Base-by-base conservation (phyloP, 2,329 filamentous ascomycete species). In the Aureobasidium namibiae region DNA sequence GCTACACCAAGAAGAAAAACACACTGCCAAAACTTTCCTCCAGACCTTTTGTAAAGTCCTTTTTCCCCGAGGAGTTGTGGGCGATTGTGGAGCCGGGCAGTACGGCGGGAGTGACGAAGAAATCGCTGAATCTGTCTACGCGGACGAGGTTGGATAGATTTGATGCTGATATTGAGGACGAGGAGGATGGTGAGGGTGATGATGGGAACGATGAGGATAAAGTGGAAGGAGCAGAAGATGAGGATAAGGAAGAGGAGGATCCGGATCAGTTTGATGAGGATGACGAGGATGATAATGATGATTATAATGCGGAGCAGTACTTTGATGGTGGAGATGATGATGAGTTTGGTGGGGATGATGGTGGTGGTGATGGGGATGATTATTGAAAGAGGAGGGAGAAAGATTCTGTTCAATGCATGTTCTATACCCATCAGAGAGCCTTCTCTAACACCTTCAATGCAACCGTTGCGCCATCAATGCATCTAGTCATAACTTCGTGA, bases 241-340 rank as follows among this genome's bases (percentile, higher is more conserved):
- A 81, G 61, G 76, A 81, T 33, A 75, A 79, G 7, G 82, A 84
- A 56, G 80, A 82, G 60, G 80, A 83, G 57, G 85, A 82, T 62
- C 79, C 82, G 45, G 82, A 84, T 45, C 82, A 83, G 13, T 80
- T 83, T 59, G 78, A 79, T 36, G 78, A 79, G 70, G 80, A 77
- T 5, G 80, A 78, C 9, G 78, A 80, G 58, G 79, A 80, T 36
- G 78, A 78, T 69, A 79, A 76, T 11, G 82, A 81, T 4, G 83
- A 85, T 67, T 85, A 86, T 65, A 82, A 85, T 64, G 83, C 80
- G 1, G 83, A 86, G 65, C 78, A 85, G 63, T 86, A 86, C 73
- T 84, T 84, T 65, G 80, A 82, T 62, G 81, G 77, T 58, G 83
- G 83, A 7, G 83, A 82, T 53, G 81, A 80, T 58, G 83, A 80